Percentiles rank a stretch among this genome's conserved stretches.
Conservation (phyloP, 176 grass and related monocot genomes). For the Oryza glumipatula region DNA sequence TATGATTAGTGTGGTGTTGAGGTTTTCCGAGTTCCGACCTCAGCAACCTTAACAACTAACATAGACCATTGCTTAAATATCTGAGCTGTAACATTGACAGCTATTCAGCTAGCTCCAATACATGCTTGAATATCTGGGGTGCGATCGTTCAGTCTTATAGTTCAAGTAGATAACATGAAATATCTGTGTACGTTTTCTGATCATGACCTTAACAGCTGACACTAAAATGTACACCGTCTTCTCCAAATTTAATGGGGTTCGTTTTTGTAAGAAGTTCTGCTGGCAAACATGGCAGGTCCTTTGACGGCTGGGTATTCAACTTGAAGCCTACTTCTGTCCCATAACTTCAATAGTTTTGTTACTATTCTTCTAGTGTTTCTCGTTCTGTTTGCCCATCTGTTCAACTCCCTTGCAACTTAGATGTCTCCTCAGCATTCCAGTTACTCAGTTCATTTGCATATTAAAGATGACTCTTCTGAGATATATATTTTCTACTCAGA, state of each 20-base stretch:
- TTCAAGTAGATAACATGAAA: neutral
- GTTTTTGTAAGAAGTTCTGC: neutral
- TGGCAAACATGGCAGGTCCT: constrained; percentile 19
- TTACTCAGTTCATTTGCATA: constrained; percentile 3
- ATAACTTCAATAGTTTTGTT: neutral
- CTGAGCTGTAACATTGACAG: neutral
- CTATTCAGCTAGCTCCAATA: neutral
- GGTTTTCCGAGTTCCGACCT: neutral
- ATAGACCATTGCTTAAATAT: neutral
- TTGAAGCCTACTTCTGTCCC: constrained; percentile 2
- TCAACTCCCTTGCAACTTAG: constrained; percentile 2
- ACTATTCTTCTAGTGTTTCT: constrained; percentile 27
- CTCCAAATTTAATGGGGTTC: constrained; percentile 20
- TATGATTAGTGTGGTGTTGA: neutral
- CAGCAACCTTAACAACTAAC: neutral
- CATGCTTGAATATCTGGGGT: neutral
- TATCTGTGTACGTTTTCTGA: neutral
- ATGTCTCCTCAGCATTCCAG: constrained; percentile 14
- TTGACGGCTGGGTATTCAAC: constrained; percentile 18
- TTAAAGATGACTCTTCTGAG: constrained; percentile 22
- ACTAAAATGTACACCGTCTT: neutral
- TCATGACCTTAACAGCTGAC: neutral
- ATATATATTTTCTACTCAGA: constrained; percentile 61
- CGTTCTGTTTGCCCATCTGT: constrained; percentile 1
- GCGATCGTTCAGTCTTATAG: neutral